Conservation (phyloP, 805 yeast genomes). For the Kodamaea kaohsiungensis region DNA sequence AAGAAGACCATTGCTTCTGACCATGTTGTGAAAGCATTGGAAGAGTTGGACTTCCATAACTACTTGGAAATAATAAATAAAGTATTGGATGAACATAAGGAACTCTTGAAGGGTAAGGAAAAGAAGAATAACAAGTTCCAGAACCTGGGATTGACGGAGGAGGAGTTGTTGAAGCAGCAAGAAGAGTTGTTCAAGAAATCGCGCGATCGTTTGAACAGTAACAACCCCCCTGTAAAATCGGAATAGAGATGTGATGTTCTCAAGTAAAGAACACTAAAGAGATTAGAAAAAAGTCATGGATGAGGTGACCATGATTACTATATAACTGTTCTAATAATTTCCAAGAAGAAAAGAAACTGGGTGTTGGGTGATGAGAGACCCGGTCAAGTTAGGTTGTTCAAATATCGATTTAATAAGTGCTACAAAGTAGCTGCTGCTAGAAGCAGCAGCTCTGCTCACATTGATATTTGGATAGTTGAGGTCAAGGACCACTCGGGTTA, state of each 20-base stretch:
- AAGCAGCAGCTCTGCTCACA: too few relatives aligned
- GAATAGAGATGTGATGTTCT: conserved; percentile 4
- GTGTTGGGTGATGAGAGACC: too few relatives aligned
- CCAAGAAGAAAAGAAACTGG: neutral
- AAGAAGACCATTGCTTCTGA: conserved; percentile 97
- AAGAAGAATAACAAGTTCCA: conserved; percentile 90
- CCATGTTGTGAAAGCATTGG: conserved; percentile 88
- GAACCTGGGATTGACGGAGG: conserved; percentile 88
- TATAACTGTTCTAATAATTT: neutral
- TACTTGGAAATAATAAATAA: conserved; percentile 81
- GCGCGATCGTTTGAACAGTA: conserved; percentile 58
- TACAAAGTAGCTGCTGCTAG: too few relatives aligned
- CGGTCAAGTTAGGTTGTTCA: too few relatives aligned
- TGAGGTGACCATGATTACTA: neutral
- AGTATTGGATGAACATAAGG: conserved; percentile 84
- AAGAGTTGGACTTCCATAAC: conserved; percentile 82
- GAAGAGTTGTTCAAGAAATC: conserved; percentile 87
- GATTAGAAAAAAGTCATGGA: neutral
- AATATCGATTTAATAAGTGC: too few relatives aligned
- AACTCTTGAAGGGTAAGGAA: conserved; percentile 83
- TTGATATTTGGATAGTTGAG: too few relatives aligned
- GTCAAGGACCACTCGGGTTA: too few relatives aligned
- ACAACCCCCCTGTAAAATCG: conserved; percentile 11
- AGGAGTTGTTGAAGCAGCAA: conserved; percentile 87
- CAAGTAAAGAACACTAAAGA: neutral